phyloP scores from a whole-genome alignment of 306 rosid genomes.

The Amphicarpaea edgeworthii region DNA sequence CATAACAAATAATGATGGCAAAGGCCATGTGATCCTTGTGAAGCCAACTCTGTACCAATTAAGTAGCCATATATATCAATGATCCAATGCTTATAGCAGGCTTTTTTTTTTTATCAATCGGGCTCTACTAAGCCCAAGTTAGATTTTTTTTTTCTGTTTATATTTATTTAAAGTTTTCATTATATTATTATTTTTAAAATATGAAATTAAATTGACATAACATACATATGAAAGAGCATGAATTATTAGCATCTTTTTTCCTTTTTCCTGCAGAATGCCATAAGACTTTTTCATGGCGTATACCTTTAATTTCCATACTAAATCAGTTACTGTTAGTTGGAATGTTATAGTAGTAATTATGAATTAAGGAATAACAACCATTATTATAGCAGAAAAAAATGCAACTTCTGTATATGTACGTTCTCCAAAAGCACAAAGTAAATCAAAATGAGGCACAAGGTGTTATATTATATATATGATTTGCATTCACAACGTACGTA shows the following conservation, averaged over 20 bases:
- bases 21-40: too few relatives aligned
- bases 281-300: not conserved
- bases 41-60: too few relatives aligned
- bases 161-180: not conserved
- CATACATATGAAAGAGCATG: not conserved
- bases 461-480: not conserved
- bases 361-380: not conserved
- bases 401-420: not conserved
- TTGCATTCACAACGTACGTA: not conserved
- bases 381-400: not conserved
- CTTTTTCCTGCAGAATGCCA: not conserved
- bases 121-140: not conserved
- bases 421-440: conserved; percentile 17
- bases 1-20: too few relatives aligned
- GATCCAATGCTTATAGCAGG: too few relatives aligned
- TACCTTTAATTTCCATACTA: not conserved
- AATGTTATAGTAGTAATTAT: not conserved
- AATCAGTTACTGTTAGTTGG: not conserved
- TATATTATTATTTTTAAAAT: not conserved
- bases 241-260: not conserved
- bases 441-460: conserved; percentile 11
- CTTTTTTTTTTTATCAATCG: too few relatives aligned
- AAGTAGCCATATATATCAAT: too few relatives aligned
- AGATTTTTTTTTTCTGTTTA: not conserved
- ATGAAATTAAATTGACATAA: not conserved